Evolutionary conservation across 352 stramenopile genomes (phyloP), one percentile per base, ranked within the genome.

Genomic region (Globisporangium mamillatum): DNA sequence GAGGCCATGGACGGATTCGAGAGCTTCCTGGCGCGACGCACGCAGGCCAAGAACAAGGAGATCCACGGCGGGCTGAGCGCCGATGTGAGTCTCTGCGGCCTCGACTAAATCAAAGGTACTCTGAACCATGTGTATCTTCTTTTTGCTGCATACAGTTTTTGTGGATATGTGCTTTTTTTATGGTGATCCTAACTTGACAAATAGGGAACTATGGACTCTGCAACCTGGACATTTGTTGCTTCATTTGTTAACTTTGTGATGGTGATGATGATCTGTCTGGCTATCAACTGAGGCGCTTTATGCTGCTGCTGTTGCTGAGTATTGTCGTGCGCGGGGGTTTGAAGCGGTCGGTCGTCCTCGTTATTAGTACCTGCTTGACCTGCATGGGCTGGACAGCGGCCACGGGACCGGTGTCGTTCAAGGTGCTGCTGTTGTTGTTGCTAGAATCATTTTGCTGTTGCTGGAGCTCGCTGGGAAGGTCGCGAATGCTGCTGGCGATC

Each of bases 41-140:
- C 82, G 46, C 73, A 83, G 64, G 75, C 91, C 46, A 95, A 95
- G 69, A 91, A 95, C 78, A 95, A 95, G 78, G 88, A 93, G 66
- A 89, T 95, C 60, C 84, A 93, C 61, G 85, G 83, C 50, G 88
- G 88, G 1, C 55, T 95, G 20, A 87, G 75, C 68, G 85, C 88
- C 7, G 86, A 95, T 75, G 72, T 90, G 63, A 94, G 86, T 70
- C 75, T 95, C 46, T 95, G 88, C 48, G 88, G 88, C 18, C 78
- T 95, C 29, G 84, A 93, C 66, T 95, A 56, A 75, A 70, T 66
- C 94, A 56, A 75, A 70, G 27, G 58, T 66, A 60, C 60, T 46
- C 10, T 27, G 34, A 38, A 16, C 27, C 25, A 29, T 44, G 5
- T 65, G 2, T 52, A 1, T 29, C 8, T 63, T 12, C 14, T 62